Conservation (phyloP, 2,329 filamentous ascomycete species). For the Fusarium praegraminearum region DNA sequence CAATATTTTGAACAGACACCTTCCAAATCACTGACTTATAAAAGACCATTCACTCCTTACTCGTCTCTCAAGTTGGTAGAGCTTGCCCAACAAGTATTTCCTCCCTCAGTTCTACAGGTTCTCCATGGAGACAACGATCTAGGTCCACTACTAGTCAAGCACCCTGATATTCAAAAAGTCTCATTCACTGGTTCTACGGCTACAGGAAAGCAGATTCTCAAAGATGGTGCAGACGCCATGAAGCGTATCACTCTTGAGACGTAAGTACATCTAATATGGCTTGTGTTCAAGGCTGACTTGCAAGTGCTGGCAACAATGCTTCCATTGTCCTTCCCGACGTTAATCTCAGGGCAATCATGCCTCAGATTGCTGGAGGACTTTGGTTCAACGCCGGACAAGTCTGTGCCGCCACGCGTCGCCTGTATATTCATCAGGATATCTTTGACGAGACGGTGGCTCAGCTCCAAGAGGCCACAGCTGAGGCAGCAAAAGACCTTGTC, state of each 20-base stretch:
- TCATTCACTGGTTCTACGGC: conserved; percentile 4
- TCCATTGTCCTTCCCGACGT: conserved; percentile 2
- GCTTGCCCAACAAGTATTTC: conserved; percentile 8
- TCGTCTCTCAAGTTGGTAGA: conserved; percentile 4
- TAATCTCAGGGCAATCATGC: neutral
- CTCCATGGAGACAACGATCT: neutral
- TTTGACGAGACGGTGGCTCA: conserved; percentile 4
- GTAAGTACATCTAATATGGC: neutral
- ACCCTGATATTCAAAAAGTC: conserved; percentile 1
- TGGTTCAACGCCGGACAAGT: conserved; percentile 14
- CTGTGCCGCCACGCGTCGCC: conserved; percentile 3
- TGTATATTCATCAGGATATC: conserved; percentile 7
- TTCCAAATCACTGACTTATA: neutral
- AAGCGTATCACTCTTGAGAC: conserved; percentile 9
- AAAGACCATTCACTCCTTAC: neutral
- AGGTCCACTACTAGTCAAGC: neutral
- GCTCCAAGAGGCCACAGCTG: neutral
- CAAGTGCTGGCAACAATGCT: conserved; percentile 9
- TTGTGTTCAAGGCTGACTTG: neutral
- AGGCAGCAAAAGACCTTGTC: neutral
- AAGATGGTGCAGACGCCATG: conserved; percentile 3
- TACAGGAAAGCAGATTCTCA: conserved; percentile 9
- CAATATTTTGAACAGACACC: fast-evolving
- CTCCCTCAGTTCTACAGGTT: conserved; percentile 2
- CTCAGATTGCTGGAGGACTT: neutral